A percentile compares a stretch with the other conserved stretches of the same genome.
Conservation (phyloP, 257 asterid genomes). For the Gardenia jasminoides region DNA sequence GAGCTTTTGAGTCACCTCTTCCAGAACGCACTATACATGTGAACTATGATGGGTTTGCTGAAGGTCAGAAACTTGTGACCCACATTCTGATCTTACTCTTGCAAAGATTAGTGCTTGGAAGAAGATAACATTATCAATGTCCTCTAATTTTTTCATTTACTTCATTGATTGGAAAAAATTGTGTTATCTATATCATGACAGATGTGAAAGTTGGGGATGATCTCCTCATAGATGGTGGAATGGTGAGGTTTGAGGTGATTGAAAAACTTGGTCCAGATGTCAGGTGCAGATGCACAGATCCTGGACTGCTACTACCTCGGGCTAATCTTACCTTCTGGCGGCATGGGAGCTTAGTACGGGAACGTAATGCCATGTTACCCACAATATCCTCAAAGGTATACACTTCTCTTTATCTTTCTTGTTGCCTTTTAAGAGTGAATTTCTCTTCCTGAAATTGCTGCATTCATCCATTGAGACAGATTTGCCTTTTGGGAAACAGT, state of each 20-base stretch:
- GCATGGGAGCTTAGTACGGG: constrained; percentile 89
- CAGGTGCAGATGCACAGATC: constrained; percentile 89
- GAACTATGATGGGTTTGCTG: constrained; percentile 94
- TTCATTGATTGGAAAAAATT: constrained; percentile 11
- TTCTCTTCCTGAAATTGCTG: not conserved
- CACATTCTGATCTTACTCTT: not conserved
- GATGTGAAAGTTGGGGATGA: constrained; percentile 93
- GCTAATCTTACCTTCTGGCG: constrained; percentile 99
- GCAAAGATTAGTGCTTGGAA: not conserved
- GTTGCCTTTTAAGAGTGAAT: not conserved
- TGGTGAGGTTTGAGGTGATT: constrained; percentile 97
- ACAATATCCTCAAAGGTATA: constrained; percentile 91
- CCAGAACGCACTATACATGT: constrained; percentile 81
- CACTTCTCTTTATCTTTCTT: constrained; percentile 15
- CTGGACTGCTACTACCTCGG: constrained; percentile 91
- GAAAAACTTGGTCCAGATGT: constrained; percentile 99
- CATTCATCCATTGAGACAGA: not conserved
- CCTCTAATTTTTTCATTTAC: not conserved
- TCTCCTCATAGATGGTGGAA: constrained; percentile 97
- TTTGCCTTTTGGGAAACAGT: not conserved
- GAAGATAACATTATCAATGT: not conserved
- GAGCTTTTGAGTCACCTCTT: constrained; percentile 70
- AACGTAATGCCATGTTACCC: constrained; percentile 98
- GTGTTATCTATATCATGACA: constrained; percentile 29
- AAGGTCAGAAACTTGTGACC: constrained; percentile 51